Conservation (phyloP, 2,329 filamentous ascomycete genomes). For the Fusarium bulbicola region DNA sequence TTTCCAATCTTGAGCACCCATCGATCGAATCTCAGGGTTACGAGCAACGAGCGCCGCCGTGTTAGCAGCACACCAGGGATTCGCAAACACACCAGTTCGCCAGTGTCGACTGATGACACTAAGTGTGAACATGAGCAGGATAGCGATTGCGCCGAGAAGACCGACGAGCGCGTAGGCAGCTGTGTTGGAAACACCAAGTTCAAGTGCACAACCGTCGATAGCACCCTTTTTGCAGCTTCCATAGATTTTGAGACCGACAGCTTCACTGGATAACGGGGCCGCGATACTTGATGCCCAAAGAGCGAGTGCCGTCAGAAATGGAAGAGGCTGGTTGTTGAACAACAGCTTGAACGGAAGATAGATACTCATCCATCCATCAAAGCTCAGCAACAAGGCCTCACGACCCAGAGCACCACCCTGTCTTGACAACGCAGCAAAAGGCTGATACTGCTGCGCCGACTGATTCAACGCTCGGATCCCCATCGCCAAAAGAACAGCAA, state of each 20-base stretch:
- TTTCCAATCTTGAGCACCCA: constrained; percentile 23
- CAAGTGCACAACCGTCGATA: constrained; percentile 32
- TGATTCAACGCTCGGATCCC: constrained; percentile 52
- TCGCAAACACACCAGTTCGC: constrained; percentile 35
- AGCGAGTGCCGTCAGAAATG: constrained; percentile 26
- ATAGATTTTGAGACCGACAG: constrained; percentile 36
- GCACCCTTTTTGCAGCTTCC: constrained; percentile 27
- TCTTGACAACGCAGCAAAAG: constrained; percentile 54
- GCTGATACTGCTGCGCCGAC: constrained; percentile 54
- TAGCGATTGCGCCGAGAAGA: constrained; percentile 7
- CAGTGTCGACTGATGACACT: constrained; percentile 30
- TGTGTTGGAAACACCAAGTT: constrained; percentile 27
- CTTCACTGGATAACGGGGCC: constrained; percentile 33
- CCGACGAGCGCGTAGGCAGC: constrained; percentile 26
- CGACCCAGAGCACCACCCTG: constrained; percentile 49
- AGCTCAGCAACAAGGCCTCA: constrained; percentile 55
- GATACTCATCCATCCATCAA: constrained; percentile 49
- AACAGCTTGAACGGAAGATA: constrained; percentile 48
- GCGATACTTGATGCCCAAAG: constrained; percentile 18
- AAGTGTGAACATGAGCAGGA: constrained; percentile 13
- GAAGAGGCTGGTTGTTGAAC: constrained; percentile 47
- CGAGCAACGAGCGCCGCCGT: constrained; percentile 32
- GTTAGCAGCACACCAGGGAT: constrained; percentile 33
- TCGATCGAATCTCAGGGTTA: constrained; percentile 28
- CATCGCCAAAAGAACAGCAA: constrained; percentile 52